These are phyloP conservation scores for Nakazawaea ernobii DNA, from an alignment of 805 yeast species.

Conservation along the genomic window DNA sequence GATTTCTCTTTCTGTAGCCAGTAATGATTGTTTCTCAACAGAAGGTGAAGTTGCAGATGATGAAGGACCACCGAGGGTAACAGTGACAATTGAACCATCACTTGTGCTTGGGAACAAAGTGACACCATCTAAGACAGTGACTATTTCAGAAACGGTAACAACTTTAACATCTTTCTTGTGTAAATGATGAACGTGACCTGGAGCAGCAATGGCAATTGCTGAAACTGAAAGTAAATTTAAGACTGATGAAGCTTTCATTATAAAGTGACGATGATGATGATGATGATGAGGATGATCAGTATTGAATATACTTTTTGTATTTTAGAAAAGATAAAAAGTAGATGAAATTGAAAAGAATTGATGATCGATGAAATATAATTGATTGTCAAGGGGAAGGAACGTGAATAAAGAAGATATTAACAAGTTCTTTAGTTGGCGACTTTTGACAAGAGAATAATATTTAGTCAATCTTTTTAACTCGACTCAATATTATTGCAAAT, in stretches of 20 bases:
- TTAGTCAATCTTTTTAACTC: too few species aligned
- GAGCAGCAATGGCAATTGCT: slow-evolving; percentile 1
- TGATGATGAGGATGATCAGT: too few species aligned
- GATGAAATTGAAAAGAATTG: too few species aligned
- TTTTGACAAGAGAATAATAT: too few species aligned
- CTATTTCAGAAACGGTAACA: slow-evolving; percentile 3
- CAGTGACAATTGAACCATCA: not conserved
- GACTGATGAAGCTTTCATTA: not conserved
- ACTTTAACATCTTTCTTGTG: not conserved
- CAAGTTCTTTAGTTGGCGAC: too few species aligned
- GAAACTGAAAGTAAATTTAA: slow-evolving; percentile 1
- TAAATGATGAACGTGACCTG: not conserved
- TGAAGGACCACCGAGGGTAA: slow-evolving; percentile 2
- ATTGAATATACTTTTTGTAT: too few species aligned
- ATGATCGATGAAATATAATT: too few species aligned
- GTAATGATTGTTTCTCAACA: not conserved
- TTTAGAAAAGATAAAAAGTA: too few species aligned
- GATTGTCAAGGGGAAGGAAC: too few species aligned
- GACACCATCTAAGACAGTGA: not conserved
- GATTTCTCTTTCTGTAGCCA: slow-evolving; percentile 5
- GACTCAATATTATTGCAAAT: too few species aligned
- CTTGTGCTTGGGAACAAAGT: not conserved
- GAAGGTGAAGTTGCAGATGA: slow-evolving; percentile 10
- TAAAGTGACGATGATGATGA: too few species aligned
- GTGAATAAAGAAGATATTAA: too few species aligned